phyloP scores from a whole-genome alignment of 169 alveolate species.

The Cyclospora cayetanensis region DNA sequence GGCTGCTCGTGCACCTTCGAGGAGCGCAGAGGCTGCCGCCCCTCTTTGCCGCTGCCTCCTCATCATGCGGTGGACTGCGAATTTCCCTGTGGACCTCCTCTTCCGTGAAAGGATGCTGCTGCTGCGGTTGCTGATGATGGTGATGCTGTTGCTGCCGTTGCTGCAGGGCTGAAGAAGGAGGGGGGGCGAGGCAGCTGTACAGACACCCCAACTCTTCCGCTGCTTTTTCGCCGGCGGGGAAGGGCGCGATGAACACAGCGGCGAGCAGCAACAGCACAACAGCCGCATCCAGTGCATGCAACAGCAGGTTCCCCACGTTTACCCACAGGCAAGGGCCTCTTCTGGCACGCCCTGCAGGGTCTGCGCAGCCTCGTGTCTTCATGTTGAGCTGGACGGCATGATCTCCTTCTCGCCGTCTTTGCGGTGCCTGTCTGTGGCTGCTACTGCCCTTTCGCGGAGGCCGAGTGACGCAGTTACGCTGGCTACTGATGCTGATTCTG shows the following conservation, averaged over 20 bases:
- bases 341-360: too few relatives aligned
- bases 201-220: neutral
- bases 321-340: neutral
- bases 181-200: neutral
- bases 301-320: conserved; percentile 15
- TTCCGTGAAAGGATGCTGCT: neutral
- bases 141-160: neutral
- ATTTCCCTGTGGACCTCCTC: neutral
- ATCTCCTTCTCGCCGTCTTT: too few relatives aligned
- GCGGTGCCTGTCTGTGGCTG: neutral
- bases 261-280: conserved; percentile 15
- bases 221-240: neutral
- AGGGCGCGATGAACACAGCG: neutral
- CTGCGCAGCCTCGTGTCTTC: too few relatives aligned
- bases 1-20: neutral
- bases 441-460: neutral
- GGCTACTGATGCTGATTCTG: neutral
- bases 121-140: neutral
- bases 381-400: too few relatives aligned
- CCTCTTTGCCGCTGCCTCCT: neutral
- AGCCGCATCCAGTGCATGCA: neutral
- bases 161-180: neutral
- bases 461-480: neutral
- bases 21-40: conserved; percentile 28
- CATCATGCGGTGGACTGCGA: neutral